A percentile compares a stretch with the other conserved stretches of the same genome.
These are phyloP conservation scores for Fraxinus xanthoxyloides DNA, from an alignment of 305 asterid genomes.

Conservation along the genomic window DNA sequence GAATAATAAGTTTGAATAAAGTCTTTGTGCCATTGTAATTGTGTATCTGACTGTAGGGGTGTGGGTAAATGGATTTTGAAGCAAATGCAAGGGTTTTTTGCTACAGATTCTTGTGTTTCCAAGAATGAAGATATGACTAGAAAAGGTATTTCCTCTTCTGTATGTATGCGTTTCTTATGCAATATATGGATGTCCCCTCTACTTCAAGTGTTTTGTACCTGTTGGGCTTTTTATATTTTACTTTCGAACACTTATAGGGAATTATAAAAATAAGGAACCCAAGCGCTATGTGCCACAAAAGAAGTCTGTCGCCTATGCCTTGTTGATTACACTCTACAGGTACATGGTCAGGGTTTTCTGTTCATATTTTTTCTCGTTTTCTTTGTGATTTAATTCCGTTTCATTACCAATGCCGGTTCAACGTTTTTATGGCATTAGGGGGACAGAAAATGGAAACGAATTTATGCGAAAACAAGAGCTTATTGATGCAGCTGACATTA, in stretches of 20 bases:
- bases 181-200: constrained; percentile 6
- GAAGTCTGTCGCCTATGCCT: constrained; percentile 87
- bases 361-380: not conserved
- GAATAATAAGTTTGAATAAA: not conserved
- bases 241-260: constrained; percentile 40
- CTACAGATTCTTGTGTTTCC: constrained; percentile 40
- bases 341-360: constrained; percentile 18
- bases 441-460: constrained; percentile 47
- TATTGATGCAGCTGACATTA: constrained; percentile 81
- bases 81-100: constrained; percentile 72
- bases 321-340: constrained; percentile 83
- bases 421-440: constrained; percentile 41
- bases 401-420: not conserved
- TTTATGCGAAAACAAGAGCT: constrained; percentile 85
- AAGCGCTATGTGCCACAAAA: constrained; percentile 83
- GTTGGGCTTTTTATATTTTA: constrained; percentile 18
- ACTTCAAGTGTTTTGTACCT: constrained; percentile 7
- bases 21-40: constrained; percentile 3
- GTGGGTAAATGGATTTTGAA: constrained; percentile 92
- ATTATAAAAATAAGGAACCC: constrained; percentile 44
- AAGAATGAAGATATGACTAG: constrained; percentile 39
- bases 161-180: not conserved
- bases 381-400: not conserved
- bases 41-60: constrained; percentile 49
- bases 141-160: constrained; percentile 42